These are phyloP conservation scores for Helichrysum umbraculigerum DNA, from an alignment of 129 eudicot species.

Conservation along the genomic window DNA sequence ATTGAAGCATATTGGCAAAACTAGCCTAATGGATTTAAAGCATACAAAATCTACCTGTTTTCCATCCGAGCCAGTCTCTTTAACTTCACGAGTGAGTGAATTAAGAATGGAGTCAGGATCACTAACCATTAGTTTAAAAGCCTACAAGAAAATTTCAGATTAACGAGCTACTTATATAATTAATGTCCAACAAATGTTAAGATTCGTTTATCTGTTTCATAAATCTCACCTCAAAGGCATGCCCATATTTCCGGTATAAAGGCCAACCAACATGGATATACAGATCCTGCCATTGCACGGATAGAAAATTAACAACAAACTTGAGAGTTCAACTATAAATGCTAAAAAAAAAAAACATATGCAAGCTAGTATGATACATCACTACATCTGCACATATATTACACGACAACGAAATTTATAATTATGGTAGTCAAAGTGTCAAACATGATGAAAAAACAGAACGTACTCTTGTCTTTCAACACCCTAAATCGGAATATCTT, in stretches of 20 bases:
- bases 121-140: slow-evolving; percentile 72
- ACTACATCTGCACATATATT: too few relatives aligned
- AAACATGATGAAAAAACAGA: too few relatives aligned
- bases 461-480: too few relatives aligned
- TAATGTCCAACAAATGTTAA: neutral
- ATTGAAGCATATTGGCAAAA: slow-evolving; percentile 4
- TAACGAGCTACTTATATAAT: slow-evolving; percentile 1
- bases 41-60: slow-evolving; percentile 56
- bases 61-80: slow-evolving; percentile 82
- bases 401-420: too few relatives aligned
- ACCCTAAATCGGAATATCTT: too few relatives aligned
- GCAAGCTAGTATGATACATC: too few relatives aligned
- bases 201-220: neutral
- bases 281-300: too few relatives aligned
- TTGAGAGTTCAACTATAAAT: too few relatives aligned
- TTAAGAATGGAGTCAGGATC: slow-evolving; percentile 84
- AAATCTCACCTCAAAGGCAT: slow-evolving; percentile 83
- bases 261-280: slow-evolving; percentile 68
- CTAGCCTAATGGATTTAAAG: neutral
- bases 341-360: too few relatives aligned
- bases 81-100: slow-evolving; percentile 81
- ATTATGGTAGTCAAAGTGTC: too few relatives aligned
- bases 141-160: slow-evolving; percentile 43
- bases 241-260: slow-evolving; percentile 81
- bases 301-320: too few relatives aligned